Evolutionary conservation across 352 stramenopile genomes (phyloP).

Genomic region (Pythium scleroteichum): DNA sequence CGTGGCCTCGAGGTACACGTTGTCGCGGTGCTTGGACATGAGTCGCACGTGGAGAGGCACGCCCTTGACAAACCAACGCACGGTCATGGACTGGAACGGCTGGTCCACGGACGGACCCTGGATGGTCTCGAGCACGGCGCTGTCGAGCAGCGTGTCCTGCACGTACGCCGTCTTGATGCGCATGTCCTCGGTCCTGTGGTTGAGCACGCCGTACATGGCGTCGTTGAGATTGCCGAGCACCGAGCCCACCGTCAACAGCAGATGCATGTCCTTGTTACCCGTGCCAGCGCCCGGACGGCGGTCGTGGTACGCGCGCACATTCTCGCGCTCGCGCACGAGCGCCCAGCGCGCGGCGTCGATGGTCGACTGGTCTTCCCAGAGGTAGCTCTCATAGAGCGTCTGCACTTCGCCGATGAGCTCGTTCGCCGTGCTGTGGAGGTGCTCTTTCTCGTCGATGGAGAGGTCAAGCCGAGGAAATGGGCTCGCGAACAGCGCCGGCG

Average conservation of each 20-base stretch:
- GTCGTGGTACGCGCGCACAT: slow-evolving; percentile 47
- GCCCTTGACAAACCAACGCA: slow-evolving; percentile 64
- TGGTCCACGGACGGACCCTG: slow-evolving; percentile 33
- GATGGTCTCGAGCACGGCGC: slow-evolving; percentile 56
- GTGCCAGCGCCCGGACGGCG: slow-evolving; percentile 29
- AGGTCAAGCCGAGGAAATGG: slow-evolving; percentile 51
- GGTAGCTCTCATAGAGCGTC: slow-evolving; percentile 44
- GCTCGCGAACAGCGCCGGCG: slow-evolving; percentile 31
- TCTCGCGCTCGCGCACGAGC: slow-evolving; percentile 40
- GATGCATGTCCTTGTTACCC: slow-evolving; percentile 17
- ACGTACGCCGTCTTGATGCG: slow-evolving; percentile 55
- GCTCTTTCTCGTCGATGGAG: slow-evolving; percentile 40
- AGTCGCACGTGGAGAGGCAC: slow-evolving; percentile 43
- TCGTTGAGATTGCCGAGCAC: slow-evolving; percentile 52
- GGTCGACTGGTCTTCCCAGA: slow-evolving; percentile 34
- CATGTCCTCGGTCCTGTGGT: slow-evolving; percentile 44
- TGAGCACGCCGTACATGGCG: slow-evolving; percentile 55
- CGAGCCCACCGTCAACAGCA: slow-evolving; percentile 32
- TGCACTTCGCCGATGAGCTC: slow-evolving; percentile 47
- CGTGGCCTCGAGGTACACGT: slow-evolving; percentile 58
- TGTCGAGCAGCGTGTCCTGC: slow-evolving; percentile 43
- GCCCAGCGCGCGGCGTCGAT: slow-evolving; percentile 45
- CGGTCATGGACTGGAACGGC: slow-evolving; percentile 52
- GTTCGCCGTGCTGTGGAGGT: slow-evolving; percentile 43
- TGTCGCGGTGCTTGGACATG: slow-evolving; percentile 48